Conservation (phyloP, 140 eudicot species). For the Oenanthe javanica region DNA sequence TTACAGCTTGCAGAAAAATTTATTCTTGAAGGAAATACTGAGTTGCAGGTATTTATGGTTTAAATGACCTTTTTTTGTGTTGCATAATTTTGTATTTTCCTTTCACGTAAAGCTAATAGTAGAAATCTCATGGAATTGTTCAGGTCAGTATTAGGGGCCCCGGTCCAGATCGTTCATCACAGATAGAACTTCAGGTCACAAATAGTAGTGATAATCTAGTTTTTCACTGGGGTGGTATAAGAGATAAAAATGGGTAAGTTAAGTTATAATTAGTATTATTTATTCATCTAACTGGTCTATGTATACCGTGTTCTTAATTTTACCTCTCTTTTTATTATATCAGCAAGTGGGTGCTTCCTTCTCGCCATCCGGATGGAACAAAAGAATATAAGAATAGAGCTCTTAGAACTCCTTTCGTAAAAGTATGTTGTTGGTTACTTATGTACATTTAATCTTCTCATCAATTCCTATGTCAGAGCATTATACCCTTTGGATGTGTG, state of each 20-base stretch:
- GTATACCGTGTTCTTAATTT: conserved; percentile 4
- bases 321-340: conserved; percentile 4
- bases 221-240: conserved; percentile 94
- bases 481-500: not conserved
- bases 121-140: conserved; percentile 12
- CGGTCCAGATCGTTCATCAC: conserved; percentile 32
- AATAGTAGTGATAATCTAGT: conserved; percentile 49
- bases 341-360: conserved; percentile 92
- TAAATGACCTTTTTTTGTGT: conserved; percentile 5
- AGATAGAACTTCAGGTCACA: conserved; percentile 63
- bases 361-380: conserved; percentile 81
- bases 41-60: conserved; percentile 63
- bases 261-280: not conserved
- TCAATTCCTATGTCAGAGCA: not conserved
- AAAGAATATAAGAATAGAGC: conserved; percentile 77
- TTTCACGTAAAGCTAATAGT: not conserved
- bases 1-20: conserved; percentile 60
- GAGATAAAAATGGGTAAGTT: conserved; percentile 52
- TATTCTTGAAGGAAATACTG: conserved; percentile 61
- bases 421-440: conserved; percentile 36
- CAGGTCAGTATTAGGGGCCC: conserved; percentile 62
- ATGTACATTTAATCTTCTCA: not conserved
- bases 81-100: conserved; percentile 1
- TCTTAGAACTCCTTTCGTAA: conserved; percentile 84
- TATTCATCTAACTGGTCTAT: conserved; percentile 2